These are phyloP conservation scores for Haematococcus sp. DNA, from an alignment of 139 green algal species.

Conservation along the genomic window DNA sequence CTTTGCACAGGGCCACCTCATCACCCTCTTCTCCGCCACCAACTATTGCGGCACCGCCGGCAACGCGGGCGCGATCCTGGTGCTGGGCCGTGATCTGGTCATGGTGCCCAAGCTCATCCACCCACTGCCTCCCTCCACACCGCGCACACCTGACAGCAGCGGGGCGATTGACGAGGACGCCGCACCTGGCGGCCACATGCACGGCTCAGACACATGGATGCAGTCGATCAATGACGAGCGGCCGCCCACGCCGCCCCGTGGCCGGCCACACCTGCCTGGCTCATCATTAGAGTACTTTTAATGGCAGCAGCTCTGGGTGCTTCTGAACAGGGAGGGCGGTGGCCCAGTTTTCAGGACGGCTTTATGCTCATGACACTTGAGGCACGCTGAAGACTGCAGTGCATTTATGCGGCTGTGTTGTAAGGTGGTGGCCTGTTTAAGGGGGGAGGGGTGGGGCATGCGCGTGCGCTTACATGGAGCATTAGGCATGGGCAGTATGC, in stretches of 20 bases:
- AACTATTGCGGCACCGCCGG: slow-evolving; percentile 99
- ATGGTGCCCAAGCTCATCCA: slow-evolving; percentile 99
- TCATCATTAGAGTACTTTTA: slow-evolving; percentile 68
- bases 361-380: too few relatives aligned
- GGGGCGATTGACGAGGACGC: slow-evolving; percentile 37
- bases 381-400: too few relatives aligned
- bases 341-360: too few relatives aligned
- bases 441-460: too few relatives aligned
- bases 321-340: too few relatives aligned
- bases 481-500: too few relatives aligned
- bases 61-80: slow-evolving; percentile 95
- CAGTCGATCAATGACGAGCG: slow-evolving; percentile 86
- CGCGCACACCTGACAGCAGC: slow-evolving; percentile 55
- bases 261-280: slow-evolving; percentile 57
- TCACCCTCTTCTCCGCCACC: slow-evolving; percentile 97
- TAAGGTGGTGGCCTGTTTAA: too few relatives aligned
- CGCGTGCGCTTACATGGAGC: too few relatives aligned
- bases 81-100: slow-evolving; percentile 93
- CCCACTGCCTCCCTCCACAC: slow-evolving; percentile 86
- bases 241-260: slow-evolving; percentile 86
- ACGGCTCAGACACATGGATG: slow-evolving; percentile 65
- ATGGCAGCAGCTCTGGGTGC: too few relatives aligned
- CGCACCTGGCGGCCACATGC: slow-evolving; percentile 1
- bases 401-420: too few relatives aligned
- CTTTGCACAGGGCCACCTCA: slow-evolving; percentile 94